Conservation (phyloP, 2,329 filamentous ascomycete species). For the Fusarium haematococcum region DNA sequence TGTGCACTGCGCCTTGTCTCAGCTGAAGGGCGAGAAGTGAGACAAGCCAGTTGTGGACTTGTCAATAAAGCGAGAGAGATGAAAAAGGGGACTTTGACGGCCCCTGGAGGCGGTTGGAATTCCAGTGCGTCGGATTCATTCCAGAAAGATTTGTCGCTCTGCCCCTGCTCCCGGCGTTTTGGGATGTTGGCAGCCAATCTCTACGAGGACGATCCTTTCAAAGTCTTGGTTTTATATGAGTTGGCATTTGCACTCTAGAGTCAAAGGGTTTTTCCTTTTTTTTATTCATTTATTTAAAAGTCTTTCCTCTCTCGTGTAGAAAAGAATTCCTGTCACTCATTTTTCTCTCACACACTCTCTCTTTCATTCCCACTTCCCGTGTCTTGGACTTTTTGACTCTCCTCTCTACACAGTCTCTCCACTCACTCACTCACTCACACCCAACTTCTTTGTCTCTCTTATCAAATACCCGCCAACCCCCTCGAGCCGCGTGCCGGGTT, state of each 20-base stretch:
- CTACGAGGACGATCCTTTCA: background rate
- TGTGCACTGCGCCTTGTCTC: background rate
- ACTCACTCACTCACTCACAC: background rate
- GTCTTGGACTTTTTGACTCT: background rate
- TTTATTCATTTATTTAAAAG: background rate
- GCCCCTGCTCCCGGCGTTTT: constrained; percentile 13
- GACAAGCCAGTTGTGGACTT: background rate
- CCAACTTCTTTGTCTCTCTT: constrained; percentile 10
- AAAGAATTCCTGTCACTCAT: constrained; percentile 22
- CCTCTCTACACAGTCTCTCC: background rate
- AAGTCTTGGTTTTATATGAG: constrained; percentile 23
- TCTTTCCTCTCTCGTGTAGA: background rate
- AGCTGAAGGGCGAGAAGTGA: background rate
- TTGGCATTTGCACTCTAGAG: constrained; percentile 7
- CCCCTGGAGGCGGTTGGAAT: constrained; percentile 21
- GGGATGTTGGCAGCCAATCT: constrained; percentile 6
- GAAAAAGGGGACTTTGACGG: background rate
- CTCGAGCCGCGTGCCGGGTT: constrained; percentile 11
- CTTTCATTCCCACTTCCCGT: background rate
- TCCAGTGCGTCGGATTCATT: constrained; percentile 33
- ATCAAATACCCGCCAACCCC: constrained; percentile 9
- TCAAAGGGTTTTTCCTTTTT: background rate
- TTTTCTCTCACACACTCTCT: background rate
- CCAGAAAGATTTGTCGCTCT: constrained; percentile 21
- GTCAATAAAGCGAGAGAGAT: too few species aligned